Percentiles rank a stretch among this genome's conserved stretches.
Conservation (phyloP, 2,329 filamentous ascomycete species). For the Neurospora sp. region DNA sequence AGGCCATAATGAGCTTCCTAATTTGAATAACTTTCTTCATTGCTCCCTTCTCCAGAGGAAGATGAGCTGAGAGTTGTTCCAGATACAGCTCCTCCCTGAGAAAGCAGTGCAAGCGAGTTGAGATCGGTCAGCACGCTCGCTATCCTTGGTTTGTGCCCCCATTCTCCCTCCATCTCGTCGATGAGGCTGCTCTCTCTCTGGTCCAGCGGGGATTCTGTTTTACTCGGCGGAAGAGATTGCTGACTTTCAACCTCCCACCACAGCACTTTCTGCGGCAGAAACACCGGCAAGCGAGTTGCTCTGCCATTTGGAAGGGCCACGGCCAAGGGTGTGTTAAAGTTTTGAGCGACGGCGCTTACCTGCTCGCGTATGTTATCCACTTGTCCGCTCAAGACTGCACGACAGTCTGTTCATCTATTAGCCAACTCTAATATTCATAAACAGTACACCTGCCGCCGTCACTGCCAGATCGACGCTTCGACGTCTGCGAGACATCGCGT, state of each 20-base stretch:
- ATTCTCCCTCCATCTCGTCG: neutral
- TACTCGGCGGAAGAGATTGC: neutral
- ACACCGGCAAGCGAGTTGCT: constrained; percentile 5
- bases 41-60: neutral
- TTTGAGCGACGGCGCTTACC: constrained; percentile 7
- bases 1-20: neutral
- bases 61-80: neutral
- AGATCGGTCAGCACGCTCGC: constrained; percentile 7
- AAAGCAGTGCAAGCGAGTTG: constrained; percentile 9
- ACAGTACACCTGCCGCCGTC: constrained; percentile 6
- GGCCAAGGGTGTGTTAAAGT: constrained; percentile 3
- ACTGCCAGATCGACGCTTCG: constrained; percentile 6
- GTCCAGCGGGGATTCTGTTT: neutral
- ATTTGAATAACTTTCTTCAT: neutral
- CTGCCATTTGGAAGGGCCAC: constrained; percentile 6
- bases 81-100: constrained; percentile 9
- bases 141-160: constrained; percentile 3
- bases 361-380: constrained; percentile 3
- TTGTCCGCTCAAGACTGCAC: neutral
- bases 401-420: neutral
- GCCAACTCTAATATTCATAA: neutral
- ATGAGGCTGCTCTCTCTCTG: neutral
- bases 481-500: constrained; percentile 3
- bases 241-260: neutral
- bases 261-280: constrained; percentile 8